phyloP scores from a whole-genome alignment of 306 rosid genomes.

The Acmispon strigosus region DNA sequence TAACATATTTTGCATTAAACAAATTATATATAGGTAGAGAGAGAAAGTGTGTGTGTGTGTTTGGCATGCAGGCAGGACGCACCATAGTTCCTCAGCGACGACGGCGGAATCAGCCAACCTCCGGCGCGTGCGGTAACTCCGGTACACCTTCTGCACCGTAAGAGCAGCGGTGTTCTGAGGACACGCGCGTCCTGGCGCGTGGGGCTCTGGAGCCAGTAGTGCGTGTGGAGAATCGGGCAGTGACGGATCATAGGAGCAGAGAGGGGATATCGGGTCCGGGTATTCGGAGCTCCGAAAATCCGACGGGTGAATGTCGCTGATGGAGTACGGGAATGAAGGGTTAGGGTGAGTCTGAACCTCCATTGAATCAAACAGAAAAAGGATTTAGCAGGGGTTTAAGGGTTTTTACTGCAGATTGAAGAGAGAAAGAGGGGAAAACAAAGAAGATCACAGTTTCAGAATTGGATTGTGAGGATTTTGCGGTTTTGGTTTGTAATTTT shows the following conservation, averaged over 20 bases:
- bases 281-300: slow-evolving; percentile 18
- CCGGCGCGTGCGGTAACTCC: slow-evolving; percentile 90
- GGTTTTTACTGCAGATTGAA: too few species aligned
- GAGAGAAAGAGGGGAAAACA: neutral
- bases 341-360: slow-evolving; percentile 20
- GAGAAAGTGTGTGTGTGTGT: neutral
- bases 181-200: slow-evolving; percentile 12
- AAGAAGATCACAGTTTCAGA: neutral
- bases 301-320: neutral
- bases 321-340: neutral
- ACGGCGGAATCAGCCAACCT: slow-evolving; percentile 91
- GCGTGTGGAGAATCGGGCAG: too few species aligned
- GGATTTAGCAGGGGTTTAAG: too few species aligned
- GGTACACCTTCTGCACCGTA: slow-evolving; percentile 62
- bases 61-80: slow-evolving; percentile 12
- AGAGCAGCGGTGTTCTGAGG: slow-evolving; percentile 45
- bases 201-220: too few species aligned
- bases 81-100: slow-evolving; percentile 91
- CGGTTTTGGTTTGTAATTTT: too few species aligned
- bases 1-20: neutral
- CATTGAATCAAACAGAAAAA: neutral
- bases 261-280: neutral
- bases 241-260: neutral
- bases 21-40: neutral
- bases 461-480: too few species aligned